Evolutionary conservation across 2,329 filamentous ascomycete species (phyloP), one percentile per base, ranked within the genome.

Genomic region (Parafenestella ontariensis): DNA sequence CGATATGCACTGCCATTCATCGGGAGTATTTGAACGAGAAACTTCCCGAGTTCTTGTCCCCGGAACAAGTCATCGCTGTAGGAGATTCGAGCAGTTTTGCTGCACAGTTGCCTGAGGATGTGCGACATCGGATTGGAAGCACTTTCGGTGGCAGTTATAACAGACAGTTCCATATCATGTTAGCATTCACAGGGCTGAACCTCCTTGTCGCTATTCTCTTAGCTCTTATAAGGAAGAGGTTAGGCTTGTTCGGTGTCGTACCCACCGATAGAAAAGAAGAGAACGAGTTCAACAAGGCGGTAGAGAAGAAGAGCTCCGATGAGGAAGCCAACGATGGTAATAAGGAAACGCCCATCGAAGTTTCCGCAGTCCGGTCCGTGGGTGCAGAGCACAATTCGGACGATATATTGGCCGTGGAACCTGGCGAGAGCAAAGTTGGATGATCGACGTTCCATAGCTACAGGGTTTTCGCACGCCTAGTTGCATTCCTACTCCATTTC

Each of bases 71-170:
- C 24, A 20, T 43, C 6, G 51, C 46, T 2, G 62, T 70, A 6
- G 58, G 65, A 31, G 56, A 62, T 0, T 68, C 63, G 1, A 62
- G 58, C 15, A 50, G 48, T 2, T 61, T 46, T 21, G 49, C 69
- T 20, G 49, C 51, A 18, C 39, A 52, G 3, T 42, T 74, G 23
- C 60, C 69, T 10, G 50, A 58, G 9, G 56, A 58, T 3, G 29
- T 51, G 11, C 58, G 54, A 33, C 40, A 50, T 18, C 40, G 58
- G 18, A 36, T 73, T 4, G 68, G 68, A 11, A n/a, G 34, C n/a
- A 52, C 70, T 0, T 72, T 72, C 49, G 70, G 69, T 2, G 48
- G 46, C 15, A 72, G 69, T 39, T 73, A 72, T 40, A 72, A 73
- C 40, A 66, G 54, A 45, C 70, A 73, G 40, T 72, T 71, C 42